phyloP scores from a whole-genome alignment of 1,284 basidiomycete species.

The Fomitopsis schrenkii region DNA sequence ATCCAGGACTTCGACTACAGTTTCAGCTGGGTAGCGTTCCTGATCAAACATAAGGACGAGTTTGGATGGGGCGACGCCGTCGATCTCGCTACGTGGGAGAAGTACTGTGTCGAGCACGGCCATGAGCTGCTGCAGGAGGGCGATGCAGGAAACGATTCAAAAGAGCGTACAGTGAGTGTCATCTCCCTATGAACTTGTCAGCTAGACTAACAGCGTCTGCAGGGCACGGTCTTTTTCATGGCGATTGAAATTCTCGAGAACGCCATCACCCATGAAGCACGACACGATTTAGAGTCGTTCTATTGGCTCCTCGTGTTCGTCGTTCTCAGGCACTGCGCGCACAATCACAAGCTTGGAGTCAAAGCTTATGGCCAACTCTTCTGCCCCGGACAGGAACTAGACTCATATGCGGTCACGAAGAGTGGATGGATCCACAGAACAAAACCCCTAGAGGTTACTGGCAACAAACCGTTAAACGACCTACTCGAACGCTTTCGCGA shows the following conservation, averaged over 20 bases:
- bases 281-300: conserved; percentile 16
- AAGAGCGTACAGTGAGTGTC: background rate
- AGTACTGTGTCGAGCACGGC: too few species aligned
- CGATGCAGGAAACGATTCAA: background rate
- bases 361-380: background rate
- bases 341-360: background rate
- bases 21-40: background rate
- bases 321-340: conserved; percentile 8
- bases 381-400: too few species aligned
- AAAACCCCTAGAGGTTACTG: too few species aligned
- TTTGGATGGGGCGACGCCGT: background rate
- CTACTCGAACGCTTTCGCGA: too few species aligned
- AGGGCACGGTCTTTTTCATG: conserved; percentile 17
- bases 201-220: background rate
- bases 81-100: background rate
- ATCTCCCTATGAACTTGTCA: background rate
- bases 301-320: conserved; percentile 15
- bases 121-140: too few species aligned
- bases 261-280: background rate
- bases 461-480: too few species aligned
- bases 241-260: background rate
- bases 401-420: too few species aligned
- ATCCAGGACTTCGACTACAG: background rate
- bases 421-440: too few species aligned
- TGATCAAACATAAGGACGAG: background rate